Percentiles rank a stretch among this genome's conserved stretches.
phyloP scores from a whole-genome alignment of 139 green algal genomes.

The Chara braunii region DNA sequence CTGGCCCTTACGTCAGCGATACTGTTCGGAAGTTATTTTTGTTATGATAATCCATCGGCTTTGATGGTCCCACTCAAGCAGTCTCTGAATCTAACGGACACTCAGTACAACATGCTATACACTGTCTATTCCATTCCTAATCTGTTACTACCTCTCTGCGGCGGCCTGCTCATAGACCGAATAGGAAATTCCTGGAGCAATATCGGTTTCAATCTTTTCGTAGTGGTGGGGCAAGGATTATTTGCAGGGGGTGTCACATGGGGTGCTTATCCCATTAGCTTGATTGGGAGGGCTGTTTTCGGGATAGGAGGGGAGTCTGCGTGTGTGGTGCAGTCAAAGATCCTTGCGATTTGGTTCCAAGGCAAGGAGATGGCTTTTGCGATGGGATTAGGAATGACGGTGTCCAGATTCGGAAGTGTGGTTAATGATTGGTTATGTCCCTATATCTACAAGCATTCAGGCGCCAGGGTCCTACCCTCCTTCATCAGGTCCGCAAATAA shows the following conservation, averaged over 20 bases:
- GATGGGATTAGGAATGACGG: background rate
- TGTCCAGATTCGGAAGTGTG: background rate
- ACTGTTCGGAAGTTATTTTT: background rate
- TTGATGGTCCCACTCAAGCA: slow-evolving; percentile 2
- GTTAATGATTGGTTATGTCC: background rate
- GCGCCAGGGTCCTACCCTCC: no score
- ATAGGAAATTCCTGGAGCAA: background rate
- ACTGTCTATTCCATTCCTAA: slow-evolving; percentile 6
- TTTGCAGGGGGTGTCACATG: background rate
- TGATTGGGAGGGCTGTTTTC: background rate
- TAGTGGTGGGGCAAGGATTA: background rate
- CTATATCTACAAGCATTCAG: background rate
- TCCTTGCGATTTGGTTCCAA: background rate
- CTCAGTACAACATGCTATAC: slow-evolving; percentile 8
- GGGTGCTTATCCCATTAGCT: background rate
- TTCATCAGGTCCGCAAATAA: no score
- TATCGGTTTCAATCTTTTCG: background rate
- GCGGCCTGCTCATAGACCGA: background rate
- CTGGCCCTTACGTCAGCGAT: slow-evolving; percentile 1
- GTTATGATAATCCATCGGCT: background rate
- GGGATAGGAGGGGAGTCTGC: background rate
- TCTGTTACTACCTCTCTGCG: background rate
- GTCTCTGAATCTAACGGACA: background rate
- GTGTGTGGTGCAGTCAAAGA: background rate
- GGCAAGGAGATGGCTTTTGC: background rate